Base-by-base conservation (phyloP, 352 stramenopile species). In the Phytophthora fragariaefolia region DNA sequence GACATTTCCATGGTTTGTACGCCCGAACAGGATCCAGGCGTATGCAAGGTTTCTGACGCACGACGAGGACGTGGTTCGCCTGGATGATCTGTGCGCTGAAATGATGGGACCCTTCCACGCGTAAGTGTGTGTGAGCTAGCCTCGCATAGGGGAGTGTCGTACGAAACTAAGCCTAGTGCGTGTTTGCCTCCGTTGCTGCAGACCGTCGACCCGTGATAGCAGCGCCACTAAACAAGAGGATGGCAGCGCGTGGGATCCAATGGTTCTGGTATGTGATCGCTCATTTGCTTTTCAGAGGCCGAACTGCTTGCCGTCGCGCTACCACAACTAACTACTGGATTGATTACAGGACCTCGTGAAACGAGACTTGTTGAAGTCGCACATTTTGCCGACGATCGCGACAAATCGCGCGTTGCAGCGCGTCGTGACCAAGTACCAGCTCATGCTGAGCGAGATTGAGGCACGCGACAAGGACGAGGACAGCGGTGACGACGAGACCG, bases 31-130 rank as follows among this genome's bases (percentile, higher is more conserved):
- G 87, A 71, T 94, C 40, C 80, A 91, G 71, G 80, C 85, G 36
- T 96, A 96, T 57, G 87, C 86, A 20, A 85, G 78, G 51, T 95
- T 95, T 56, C 67, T 96, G n/a, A 76, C 85, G 3, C 61, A 86
- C 22, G 89, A 96, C 40, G 89, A 93, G 63, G 89, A 96, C 24
- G 83, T 93, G 6, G 49, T 66, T 56, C 82, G 86, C 9, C 69
- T 96, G 28, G 85, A 95, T 54, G 82, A 91, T 18, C 69, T 96
- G 9, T 94, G 86, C 38, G 74, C 79, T 30, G 89, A 93, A 57
- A 76, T 96, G 59, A 83, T 94, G 55, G 89, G 89, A 4, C 86
- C 86, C 0, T 90, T 91, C 48, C 83, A 92, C 34, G 69, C 80
- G 74, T 86, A 69, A 42, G 69, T 74, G 42, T 56, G 36, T 36